Evolutionary conservation across 352 stramenopile species (phyloP).

Genomic region (Globisporangium nodosum): DNA sequence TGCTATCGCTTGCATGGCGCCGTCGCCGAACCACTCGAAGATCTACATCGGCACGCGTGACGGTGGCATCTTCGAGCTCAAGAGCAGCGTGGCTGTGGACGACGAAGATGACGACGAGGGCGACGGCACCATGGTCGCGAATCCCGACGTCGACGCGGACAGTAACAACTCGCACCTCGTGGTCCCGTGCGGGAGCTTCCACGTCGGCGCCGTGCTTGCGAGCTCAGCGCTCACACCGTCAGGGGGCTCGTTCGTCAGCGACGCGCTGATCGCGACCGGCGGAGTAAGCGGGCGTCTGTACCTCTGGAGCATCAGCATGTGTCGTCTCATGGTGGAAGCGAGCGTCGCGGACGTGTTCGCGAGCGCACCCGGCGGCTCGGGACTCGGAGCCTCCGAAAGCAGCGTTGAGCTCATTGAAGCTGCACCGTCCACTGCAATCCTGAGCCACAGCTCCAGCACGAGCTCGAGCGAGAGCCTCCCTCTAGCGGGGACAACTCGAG

Average conservation of each 20-base stretch:
- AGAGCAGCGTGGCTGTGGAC: conserved; percentile 38
- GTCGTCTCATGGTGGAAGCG: conserved; percentile 29
- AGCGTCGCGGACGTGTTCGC: conserved; percentile 39
- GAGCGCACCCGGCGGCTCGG: conserved; percentile 1
- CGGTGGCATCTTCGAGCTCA: conserved; percentile 63
- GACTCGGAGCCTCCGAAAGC: not conserved
- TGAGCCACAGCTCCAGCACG: conserved; percentile 2
- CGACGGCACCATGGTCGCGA: not conserved
- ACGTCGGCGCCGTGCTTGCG: conserved; percentile 38
- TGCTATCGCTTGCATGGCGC: conserved; percentile 31
- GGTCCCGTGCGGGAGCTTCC: conserved; percentile 39
- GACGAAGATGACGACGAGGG: conserved; percentile 59
- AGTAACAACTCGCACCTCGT: conserved; percentile 23
- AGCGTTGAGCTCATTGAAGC: not conserved
- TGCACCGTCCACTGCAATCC: not conserved
- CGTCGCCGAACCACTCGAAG: conserved; percentile 49
- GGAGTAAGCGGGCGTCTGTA: conserved; percentile 36
- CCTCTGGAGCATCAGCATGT: conserved; percentile 50
- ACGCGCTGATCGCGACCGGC: conserved; percentile 49
- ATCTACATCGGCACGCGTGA: conserved; percentile 49
- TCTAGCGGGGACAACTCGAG: not conserved
- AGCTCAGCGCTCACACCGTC: conserved; percentile 48
- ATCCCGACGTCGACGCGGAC: conserved; percentile 1
- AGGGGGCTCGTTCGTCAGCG: conserved; percentile 33
- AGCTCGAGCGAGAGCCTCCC: conserved; percentile 2